Percentiles rank a stretch among this genome's conserved stretches.
Evolutionary conservation across 1,284 basidiomycete genomes (phyloP).

Genomic region (Peniophora sp.): DNA sequence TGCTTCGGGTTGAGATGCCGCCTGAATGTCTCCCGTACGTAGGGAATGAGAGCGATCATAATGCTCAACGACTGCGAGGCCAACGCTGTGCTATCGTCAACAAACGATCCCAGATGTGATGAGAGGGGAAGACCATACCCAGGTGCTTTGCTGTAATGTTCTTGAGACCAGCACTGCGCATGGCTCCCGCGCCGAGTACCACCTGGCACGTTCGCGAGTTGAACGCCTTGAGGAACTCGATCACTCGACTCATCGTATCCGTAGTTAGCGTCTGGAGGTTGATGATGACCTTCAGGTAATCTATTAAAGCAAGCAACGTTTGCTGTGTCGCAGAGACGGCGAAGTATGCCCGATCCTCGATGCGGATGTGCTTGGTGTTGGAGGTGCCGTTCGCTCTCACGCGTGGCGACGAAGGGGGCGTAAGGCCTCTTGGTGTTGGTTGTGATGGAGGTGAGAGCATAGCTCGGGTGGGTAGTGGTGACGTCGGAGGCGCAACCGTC

Average conservation of each 20-base stretch:
- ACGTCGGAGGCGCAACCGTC: conserved; percentile 18
- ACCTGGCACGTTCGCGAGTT: conserved; percentile 99
- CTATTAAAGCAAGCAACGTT: conserved; percentile 68
- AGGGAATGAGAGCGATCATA: conserved; percentile 93
- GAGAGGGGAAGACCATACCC: conserved; percentile 38
- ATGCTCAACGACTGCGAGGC: conserved; percentile 94
- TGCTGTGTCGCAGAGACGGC: conserved; percentile 83
- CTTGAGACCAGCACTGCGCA: conserved; percentile 94
- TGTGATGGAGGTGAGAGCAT: conserved; percentile 15
- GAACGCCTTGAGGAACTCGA: conserved; percentile 96
- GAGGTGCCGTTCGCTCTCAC: conserved; percentile 17
- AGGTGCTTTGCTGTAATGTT: conserved; percentile 99
- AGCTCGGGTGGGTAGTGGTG: conserved; percentile 11
- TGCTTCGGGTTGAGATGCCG: conserved; percentile 90
- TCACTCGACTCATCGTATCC: conserved; percentile 88
- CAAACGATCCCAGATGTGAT: conserved; percentile 1
- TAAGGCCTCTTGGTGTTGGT: conserved; percentile 14
- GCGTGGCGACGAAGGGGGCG: conserved; percentile 10
- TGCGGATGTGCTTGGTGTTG: conserved; percentile 64
- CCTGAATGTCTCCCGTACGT: conserved; percentile 89
- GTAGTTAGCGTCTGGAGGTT: conserved; percentile 87
- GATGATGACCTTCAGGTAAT: conserved; percentile 86
- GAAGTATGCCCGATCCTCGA: conserved; percentile 82
- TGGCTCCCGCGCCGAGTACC: conserved; percentile 94
- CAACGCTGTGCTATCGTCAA: conserved; percentile 42